These are phyloP conservation scores for Paramecium primaurelia DNA, from an alignment of 73 alveolate species.

Conservation along the genomic window DNA sequence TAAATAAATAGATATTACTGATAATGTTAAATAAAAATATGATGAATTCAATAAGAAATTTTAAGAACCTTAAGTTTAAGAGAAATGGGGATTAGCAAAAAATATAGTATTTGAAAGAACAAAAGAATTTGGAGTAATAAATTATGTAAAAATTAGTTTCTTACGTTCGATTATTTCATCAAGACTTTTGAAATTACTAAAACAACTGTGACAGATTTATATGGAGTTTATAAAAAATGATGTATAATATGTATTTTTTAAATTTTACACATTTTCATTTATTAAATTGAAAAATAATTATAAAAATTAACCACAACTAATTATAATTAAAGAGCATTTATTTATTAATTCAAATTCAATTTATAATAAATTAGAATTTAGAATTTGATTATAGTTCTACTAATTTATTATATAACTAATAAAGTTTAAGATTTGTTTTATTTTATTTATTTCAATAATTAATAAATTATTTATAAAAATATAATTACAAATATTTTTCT, in stretches of 20 bases:
- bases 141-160: not conserved
- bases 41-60: not conserved
- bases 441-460: not conserved
- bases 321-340: not conserved
- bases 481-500: not conserved
- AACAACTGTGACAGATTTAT: not conserved
- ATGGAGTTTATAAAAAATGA: not conserved
- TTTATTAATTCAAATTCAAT: not conserved
- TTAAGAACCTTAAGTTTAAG: not conserved
- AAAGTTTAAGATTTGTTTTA: not conserved
- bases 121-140: not conserved
- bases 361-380: not conserved
- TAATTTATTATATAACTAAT: not conserved
- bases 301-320: not conserved
- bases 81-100: not conserved
- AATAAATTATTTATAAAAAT: not conserved
- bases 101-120: not conserved
- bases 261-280: not conserved
- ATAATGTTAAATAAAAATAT: not conserved
- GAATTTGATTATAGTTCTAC: not conserved
- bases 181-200: not conserved
- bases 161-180: not conserved
- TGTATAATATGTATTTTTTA: not conserved
- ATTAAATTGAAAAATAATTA: not conserved
- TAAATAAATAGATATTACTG: not conserved